Percentiles rank a stretch among this genome's conserved stretches.
Conservation (phyloP, 768 basidiomycete species). For the Cantharellus cinnabarinus region DNA sequence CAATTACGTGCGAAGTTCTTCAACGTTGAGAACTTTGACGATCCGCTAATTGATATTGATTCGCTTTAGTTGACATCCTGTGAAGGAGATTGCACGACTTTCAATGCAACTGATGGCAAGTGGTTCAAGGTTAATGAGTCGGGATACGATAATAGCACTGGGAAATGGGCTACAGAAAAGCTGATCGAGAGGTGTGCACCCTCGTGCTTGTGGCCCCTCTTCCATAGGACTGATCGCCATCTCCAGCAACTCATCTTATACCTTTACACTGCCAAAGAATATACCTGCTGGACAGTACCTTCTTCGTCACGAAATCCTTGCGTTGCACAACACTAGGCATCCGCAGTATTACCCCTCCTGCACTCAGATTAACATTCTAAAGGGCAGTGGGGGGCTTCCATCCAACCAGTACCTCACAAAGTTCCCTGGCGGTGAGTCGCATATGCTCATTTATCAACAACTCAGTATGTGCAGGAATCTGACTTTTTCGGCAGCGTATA, state of each 20-base stretch:
- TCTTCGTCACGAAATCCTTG: background rate
- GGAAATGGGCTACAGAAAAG: background rate
- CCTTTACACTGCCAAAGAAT: background rate
- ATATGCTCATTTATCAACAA: background rate
- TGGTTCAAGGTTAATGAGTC: background rate
- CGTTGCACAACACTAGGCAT: background rate
- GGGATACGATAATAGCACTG: background rate
- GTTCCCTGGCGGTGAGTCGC: background rate
- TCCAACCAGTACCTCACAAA: background rate
- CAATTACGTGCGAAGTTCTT: background rate
- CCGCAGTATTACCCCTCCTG: background rate
- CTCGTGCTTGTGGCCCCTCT: background rate
- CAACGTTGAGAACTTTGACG: too few relatives aligned
- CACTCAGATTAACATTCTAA: background rate
- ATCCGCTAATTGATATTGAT: too few relatives aligned
- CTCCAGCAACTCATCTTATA: background rate
- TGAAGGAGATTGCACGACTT: background rate
- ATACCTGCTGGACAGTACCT: background rate
- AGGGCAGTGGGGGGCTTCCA: background rate
- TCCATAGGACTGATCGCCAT: too few relatives aligned
- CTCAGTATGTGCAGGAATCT: background rate
- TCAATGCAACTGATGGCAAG: background rate
- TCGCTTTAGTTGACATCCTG: background rate
- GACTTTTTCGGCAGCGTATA: background rate
- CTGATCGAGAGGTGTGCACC: background rate